These are phyloP conservation scores for Guillardia theta DNA, from an alignment of 78 protist genomes.

Conservation along the genomic window DNA sequence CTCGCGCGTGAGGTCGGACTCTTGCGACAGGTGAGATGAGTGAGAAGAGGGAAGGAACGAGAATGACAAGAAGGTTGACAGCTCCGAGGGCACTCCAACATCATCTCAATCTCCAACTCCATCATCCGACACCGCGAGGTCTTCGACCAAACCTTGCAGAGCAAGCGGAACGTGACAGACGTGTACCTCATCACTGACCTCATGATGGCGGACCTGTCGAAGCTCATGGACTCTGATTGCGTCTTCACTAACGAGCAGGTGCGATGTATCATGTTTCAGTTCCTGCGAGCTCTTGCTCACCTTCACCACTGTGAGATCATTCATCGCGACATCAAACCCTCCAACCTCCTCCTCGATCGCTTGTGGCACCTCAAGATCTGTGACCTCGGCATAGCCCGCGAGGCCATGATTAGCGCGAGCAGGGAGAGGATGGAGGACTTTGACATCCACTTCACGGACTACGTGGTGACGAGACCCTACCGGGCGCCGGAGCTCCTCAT, in stretches of 20 bases:
- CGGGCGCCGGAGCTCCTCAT: conserved; percentile 19
- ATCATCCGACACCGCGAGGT: neutral
- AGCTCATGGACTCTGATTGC: neutral
- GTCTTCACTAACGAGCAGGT: neutral
- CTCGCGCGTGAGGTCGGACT: too few species aligned
- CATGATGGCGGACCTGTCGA: neutral
- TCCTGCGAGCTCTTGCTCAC: neutral
- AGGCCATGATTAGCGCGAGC: neutral
- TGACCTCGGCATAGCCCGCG: neutral
- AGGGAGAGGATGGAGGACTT: neutral
- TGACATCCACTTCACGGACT: neutral
- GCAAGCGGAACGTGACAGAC: neutral
- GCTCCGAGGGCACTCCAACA: conserved; percentile 22
- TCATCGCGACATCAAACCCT: neutral
- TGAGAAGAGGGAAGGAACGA: too few species aligned
- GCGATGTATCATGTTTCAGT: neutral
- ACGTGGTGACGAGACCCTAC: conserved; percentile 5
- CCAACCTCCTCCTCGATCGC: neutral
- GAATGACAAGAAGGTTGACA: too few species aligned
- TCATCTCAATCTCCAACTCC: neutral
- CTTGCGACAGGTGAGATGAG: too few species aligned
- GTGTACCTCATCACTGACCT: neutral
- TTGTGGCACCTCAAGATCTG: neutral
- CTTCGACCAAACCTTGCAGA: neutral
- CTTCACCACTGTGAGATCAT: neutral